Percentiles rank a stretch among this genome's conserved stretches.
Conservation (phyloP, 441 rosid genomes). For the Metrosideros polymorpha region DNA sequence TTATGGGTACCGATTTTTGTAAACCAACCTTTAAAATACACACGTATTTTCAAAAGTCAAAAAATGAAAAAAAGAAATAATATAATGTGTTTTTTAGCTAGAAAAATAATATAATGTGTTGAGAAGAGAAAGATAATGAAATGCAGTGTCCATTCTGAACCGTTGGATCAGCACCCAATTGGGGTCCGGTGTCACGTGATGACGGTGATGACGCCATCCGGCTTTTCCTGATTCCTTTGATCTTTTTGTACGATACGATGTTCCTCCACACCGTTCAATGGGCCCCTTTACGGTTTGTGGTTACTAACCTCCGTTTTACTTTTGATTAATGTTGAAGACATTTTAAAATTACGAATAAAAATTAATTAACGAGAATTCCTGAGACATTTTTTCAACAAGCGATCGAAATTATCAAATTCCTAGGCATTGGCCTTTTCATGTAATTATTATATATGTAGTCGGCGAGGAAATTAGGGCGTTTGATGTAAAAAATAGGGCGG, state of each 20-base stretch:
- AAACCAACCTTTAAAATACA: not conserved
- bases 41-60: not conserved
- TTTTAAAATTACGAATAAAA: not conserved
- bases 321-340: not conserved
- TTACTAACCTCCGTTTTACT: not conserved
- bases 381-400: not conserved
- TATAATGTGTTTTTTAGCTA: no score
- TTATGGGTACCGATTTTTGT: no score
- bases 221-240: not conserved
- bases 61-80: not conserved
- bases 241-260: not conserved
- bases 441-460: not conserved
- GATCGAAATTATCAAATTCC: not conserved
- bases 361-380: not conserved
- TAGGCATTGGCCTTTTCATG: not conserved
- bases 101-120: no score
- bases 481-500: accelerated
- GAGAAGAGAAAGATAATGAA: not conserved
- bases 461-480: not conserved
- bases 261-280: not conserved
- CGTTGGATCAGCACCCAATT: not conserved
- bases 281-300: not conserved
- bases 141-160: not conserved
- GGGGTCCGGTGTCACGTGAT: not conserved
- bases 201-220: not conserved